Evolutionary conservation across 2,329 filamentous ascomycete species (phyloP).

Genomic region (Cladosporium sp.): DNA sequence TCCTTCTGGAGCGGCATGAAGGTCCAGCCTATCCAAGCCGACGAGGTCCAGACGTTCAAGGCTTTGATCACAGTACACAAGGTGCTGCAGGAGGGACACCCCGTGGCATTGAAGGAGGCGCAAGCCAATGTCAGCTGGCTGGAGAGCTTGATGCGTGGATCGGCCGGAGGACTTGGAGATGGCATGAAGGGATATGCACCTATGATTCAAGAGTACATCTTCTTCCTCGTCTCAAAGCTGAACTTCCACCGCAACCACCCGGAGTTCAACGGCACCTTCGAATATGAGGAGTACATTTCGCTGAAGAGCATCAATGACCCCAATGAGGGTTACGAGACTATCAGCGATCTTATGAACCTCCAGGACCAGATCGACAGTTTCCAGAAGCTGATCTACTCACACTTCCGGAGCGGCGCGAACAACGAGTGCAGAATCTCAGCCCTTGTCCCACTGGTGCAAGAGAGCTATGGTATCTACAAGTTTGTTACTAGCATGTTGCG

Average conservation of each 20-base stretch:
- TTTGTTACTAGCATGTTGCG: slow-evolving; percentile 99
- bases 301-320: slow-evolving; percentile 98
- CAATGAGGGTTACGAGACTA: slow-evolving; percentile 95
- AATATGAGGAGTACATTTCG: slow-evolving; percentile 98
- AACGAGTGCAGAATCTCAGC: slow-evolving; percentile 97
- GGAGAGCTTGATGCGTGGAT: slow-evolving; percentile 83
- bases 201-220: slow-evolving; percentile 94
- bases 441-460: slow-evolving; percentile 87
- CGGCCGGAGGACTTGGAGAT: slow-evolving; percentile 74
- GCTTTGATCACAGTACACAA: slow-evolving; percentile 97
- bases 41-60: slow-evolving; percentile 99
- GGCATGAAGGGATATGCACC: slow-evolving; percentile 69
- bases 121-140: slow-evolving; percentile 88
- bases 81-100: slow-evolving; percentile 94
- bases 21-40: slow-evolving; percentile 98
- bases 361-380: slow-evolving; percentile 99
- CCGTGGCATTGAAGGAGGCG: slow-evolving; percentile 80
- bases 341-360: slow-evolving; percentile 91
- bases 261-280: slow-evolving; percentile 98
- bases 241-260: slow-evolving; percentile 96
- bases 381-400: slow-evolving; percentile 96
- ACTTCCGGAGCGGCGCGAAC: slow-evolving; percentile 87
- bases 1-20: slow-evolving; percentile 99
- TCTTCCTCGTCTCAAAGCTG: slow-evolving; percentile 90
- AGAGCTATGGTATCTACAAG: slow-evolving; percentile 99